Evolutionary conservation across 2,329 filamentous ascomycete genomes (phyloP).

Genomic region (Ophiosphaerella herpotricha): DNA sequence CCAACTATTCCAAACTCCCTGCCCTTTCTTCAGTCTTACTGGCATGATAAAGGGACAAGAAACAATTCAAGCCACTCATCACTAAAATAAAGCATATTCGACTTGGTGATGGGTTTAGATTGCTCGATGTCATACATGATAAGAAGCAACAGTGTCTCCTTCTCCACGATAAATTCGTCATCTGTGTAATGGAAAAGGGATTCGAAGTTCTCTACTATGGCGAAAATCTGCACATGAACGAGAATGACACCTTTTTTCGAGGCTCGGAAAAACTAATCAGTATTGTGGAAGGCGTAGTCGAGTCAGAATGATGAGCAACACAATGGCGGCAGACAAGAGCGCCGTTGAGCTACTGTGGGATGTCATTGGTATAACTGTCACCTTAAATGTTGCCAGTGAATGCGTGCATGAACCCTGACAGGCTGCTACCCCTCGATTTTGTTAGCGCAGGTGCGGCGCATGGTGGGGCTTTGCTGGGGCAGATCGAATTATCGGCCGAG

Average conservation of each 20-base stretch:
- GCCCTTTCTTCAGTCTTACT: not conserved
- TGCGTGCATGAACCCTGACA: too few species aligned
- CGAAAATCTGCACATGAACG: slow-evolving; percentile 2
- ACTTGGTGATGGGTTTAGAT: not conserved
- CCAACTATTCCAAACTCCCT: too few species aligned
- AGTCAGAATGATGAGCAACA: not conserved
- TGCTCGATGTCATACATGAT: not conserved
- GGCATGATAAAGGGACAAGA: not conserved
- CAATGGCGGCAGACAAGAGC: too few species aligned
- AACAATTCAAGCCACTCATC: not conserved
- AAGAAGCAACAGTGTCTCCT: not conserved
- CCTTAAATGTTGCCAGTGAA: too few species aligned
- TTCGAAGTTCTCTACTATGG: slow-evolving; percentile 12
- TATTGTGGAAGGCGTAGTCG: not conserved
- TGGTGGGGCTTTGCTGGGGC: too few species aligned
- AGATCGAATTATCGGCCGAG: too few species aligned
- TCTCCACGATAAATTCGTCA: slow-evolving; percentile 11
- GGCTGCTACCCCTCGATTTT: too few species aligned
- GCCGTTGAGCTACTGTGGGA: too few species aligned
- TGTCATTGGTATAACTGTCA: too few species aligned
- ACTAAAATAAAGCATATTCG: not conserved
- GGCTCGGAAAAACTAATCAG: not conserved
- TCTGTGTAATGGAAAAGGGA: not conserved
- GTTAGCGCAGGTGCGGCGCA: too few species aligned
- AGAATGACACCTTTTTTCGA: slow-evolving; percentile 4